Evolutionary conservation across 208 protist genomes (phyloP), one percentile per base, ranked within the genome.

Genomic region (Acanthamoeba royreba): DNA sequence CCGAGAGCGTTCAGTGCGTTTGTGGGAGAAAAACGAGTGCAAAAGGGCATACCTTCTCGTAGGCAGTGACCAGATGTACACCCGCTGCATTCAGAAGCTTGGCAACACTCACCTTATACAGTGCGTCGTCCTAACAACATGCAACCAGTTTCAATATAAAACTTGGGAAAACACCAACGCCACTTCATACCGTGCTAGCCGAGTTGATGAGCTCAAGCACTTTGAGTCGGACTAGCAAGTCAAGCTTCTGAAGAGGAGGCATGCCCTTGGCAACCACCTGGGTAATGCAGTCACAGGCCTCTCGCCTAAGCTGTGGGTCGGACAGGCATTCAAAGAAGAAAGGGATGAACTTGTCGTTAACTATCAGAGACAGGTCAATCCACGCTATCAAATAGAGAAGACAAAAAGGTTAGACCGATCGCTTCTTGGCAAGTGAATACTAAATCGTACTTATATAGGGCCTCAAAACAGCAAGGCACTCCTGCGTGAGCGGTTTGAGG

Each of bases 321-420:
- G 40, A 38, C 33, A 95, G 81, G 47, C 85, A 93, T 25, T 94
- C 88, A 22, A 92, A 95, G 89, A 95, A 95, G 17, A 95, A 61
- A 74, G 83, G 94, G 8, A 95, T 93, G 33, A 95, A 95, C 46
- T 83, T 87, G 49, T 95, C 94, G 45, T 95, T 95, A 19, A 95
- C 94, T 42, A 95, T 94, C 28, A 95, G 66, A 52, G 85, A 87
- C n/a, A 95, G 79, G 45, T 95, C 94, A 38, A 95, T 95, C 94
- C 94, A 95, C 38, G 92, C 93, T 94, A 55, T n/a, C 49, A 7
- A 61, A n/a, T 15, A 11, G 28, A 47, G 35, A 11, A 11, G 45
- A 2, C 43, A 7, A 43, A 33, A 0, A 63, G 2, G 42, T 90
- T 28, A 35, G 28, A 74, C 25, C 42, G 38, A 22, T 38, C 49